Percentiles rank a stretch among this genome's conserved stretches.
These are phyloP conservation scores for Cornus controversa DNA, from an alignment of 148 eudicot genomes.

Conservation along the genomic window DNA sequence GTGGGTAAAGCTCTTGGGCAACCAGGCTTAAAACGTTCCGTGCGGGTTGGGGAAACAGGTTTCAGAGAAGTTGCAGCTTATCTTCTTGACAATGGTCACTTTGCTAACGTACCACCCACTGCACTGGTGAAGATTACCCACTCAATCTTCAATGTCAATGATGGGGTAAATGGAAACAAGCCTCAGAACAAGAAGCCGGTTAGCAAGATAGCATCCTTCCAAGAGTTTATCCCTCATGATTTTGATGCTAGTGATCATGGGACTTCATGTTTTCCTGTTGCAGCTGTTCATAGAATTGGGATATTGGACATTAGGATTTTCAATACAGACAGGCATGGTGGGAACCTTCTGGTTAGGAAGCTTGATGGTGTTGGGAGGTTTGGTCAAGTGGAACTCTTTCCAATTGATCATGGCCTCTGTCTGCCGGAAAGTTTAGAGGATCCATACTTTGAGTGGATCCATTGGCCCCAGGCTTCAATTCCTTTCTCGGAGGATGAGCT, in stretches of 20 bases:
- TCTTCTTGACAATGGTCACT: conserved; percentile 73
- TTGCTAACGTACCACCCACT: conserved; percentile 88
- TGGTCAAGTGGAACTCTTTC: conserved; percentile 89
- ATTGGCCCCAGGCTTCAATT: conserved; percentile 98
- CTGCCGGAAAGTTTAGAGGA: conserved; percentile 94
- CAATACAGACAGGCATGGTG: conserved; percentile 94
- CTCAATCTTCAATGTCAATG: conserved; percentile 80
- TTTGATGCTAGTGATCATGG: conserved; percentile 98
- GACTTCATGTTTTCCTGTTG: conserved; percentile 85
- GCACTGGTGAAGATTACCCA: conserved; percentile 92
- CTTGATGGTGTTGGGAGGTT: conserved; percentile 69
- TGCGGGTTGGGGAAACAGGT: conserved; percentile 95
- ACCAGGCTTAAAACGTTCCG: conserved; percentile 87
- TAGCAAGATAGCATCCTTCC: conserved; percentile 93
- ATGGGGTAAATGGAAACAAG: conserved; percentile 65
- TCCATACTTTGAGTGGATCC: conserved; percentile 99
- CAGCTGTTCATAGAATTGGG: conserved; percentile 91
- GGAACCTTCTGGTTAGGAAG: conserved; percentile 88
- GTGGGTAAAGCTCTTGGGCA: conserved; percentile 94
- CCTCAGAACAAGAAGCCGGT: conserved; percentile 46
- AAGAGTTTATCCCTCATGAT: conserved; percentile 84
- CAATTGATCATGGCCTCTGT: conserved; percentile 97
- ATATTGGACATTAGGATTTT: conserved; percentile 87
- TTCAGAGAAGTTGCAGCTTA: conserved; percentile 92
- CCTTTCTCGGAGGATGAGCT: conserved; percentile 96